Base-by-base conservation (phyloP, 768 basidiomycete genomes). In the Amanita pallidorosea region DNA sequence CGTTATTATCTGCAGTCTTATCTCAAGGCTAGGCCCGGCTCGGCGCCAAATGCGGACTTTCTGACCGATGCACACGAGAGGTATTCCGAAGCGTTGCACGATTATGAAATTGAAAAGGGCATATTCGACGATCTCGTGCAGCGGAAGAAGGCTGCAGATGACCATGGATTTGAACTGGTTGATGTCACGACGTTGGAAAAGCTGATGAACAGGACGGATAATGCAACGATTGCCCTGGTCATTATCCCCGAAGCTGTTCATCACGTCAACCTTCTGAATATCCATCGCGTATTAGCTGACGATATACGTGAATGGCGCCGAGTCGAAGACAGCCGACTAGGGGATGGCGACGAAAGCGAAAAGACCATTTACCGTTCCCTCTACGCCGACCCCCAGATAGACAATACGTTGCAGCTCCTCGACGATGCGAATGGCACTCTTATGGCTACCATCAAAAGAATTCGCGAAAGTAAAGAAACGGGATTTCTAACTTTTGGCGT, bases 171-270 rank as follows among this genome's bases (percentile, higher is more conserved):
- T 13, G 31, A 40, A 23, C 7, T 42, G 17, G 27, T 50, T 3
- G 20, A 35, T 15, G 49, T 41, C 9, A 25, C 18, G 25, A 25
- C 13, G 40, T 43, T 50, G 31, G 31, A 43, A 38, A 34, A 50
- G 41, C n/a, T 41, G 38, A 50, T 50, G 49, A 50, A 54, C 46
- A 44, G 41, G 36, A 46, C 43, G 31, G 56, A 57, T n/a, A 47
- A 53, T 27, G 51, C 56, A 12, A 52, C 45, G 12, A 40, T 57
- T 12, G 54, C 47, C 15, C 47, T 57, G 12, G 45, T 57, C 27
- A 33, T 50, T 8, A 34, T 50, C 15, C 49, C 49, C 7, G 49
- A 44, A 22, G 37, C 27, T 11, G 49, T 54, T 9, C 41, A 44
- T 9, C 34, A 17, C 7, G 49, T 50, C 49, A 50, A 38, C 49